Base-by-base conservation (phyloP, 345 rosid genomes). In the Toxicodendron radicans region DNA sequence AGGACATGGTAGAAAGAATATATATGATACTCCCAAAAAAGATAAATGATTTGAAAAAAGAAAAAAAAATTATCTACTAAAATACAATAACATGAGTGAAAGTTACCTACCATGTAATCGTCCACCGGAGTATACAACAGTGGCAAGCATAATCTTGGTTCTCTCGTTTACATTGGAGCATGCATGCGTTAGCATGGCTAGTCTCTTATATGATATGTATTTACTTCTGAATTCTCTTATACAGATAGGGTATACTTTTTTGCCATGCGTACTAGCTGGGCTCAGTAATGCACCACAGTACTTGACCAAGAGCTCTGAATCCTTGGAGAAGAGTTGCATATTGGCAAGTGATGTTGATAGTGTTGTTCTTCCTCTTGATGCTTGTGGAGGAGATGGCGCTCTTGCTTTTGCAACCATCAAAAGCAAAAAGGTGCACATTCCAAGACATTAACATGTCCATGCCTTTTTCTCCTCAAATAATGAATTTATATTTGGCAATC, bases 221-320 rank as follows among this genome's bases (percentile, higher is more conserved):
- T 64, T 24, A 54, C 27, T 20, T n/a, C 11, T 45, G 20, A 38
- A 16, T 13, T 5, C 7, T 33, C 64, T 17, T 63, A 49, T 64
- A 41, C 81, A 87, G 93, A 80, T 85, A 72, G 90, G 87, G 35
- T 85, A 84, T 61, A 85, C 93, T 35, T 87, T 87, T 79, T 77
- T 87, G 77, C 89, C 91, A 61, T 87, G 91, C 70, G 89, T 87
- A 51, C 89, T 89, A 73, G 87, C 87, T 45, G 91, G 93, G 48
- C 80, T 87, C 45, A 87, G 91, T 62, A 76, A 76, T 46, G 91
- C 89, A 61, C 91, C 88, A n/a, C 85, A 80, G 27, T 87, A 83
- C 80, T 43, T 73, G 74, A 81, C 78, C 24, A 79, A 77, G 66
- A 70, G 68, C 68, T 73, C 73, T 17, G 80, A 79, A 63, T 78